Evolutionary conservation across 768 basidiomycete genomes (phyloP).

Genomic region (Trametes cubensis): DNA sequence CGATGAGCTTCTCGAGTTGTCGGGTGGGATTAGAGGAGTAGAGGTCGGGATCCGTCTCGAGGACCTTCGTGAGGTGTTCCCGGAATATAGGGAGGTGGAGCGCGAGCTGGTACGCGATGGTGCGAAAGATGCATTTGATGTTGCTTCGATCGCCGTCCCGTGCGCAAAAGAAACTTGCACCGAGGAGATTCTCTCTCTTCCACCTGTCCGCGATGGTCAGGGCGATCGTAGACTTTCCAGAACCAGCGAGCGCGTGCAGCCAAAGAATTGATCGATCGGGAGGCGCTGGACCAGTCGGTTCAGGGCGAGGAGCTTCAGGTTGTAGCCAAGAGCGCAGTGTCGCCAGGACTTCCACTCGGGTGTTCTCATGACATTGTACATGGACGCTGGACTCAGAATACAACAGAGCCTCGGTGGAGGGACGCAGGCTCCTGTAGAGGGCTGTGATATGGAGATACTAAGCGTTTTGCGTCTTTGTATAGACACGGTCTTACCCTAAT

Average conservation of each 20-base stretch:
- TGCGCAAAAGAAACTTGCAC: conserved; percentile 25
- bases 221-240: conserved; percentile 22
- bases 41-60: conserved; percentile 3
- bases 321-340: background rate
- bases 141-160: conserved; percentile 16
- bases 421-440: background rate
- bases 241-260: conserved; percentile 20
- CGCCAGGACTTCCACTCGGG: background rate
- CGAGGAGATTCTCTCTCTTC: conserved; percentile 7
- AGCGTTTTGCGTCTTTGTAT: too few relatives aligned
- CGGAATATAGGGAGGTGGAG: conserved; percentile 2
- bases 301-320: background rate
- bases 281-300: background rate
- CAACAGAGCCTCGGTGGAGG: background rate
- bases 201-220: conserved; percentile 5
- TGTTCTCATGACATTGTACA: background rate
- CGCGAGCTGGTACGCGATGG: conserved; percentile 19
- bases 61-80: background rate
- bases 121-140: conserved; percentile 14
- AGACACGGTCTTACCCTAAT: background rate
- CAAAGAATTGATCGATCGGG: conserved; percentile 6
- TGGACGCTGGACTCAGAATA: background rate
- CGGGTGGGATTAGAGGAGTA: background rate
- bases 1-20: conserved; percentile 18
- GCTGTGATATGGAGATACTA: background rate